Base-by-base conservation (phyloP, 1,284 basidiomycete species). In the Trichosporon sp. region DNA sequence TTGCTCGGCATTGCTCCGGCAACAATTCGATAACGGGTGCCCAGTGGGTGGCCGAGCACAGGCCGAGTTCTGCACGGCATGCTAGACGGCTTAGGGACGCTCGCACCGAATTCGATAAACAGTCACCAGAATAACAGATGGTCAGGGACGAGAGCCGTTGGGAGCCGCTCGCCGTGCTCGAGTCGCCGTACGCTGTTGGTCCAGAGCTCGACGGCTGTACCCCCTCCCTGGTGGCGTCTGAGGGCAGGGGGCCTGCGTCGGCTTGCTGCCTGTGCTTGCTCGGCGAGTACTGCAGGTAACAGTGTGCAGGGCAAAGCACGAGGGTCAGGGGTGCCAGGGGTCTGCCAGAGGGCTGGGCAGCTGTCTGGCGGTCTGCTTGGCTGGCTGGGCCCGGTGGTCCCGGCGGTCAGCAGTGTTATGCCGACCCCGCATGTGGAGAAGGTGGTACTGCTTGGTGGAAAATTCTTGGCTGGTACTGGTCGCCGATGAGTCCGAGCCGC, bases 331-430 rank as follows among this genome's bases (percentile, higher is more conserved):
- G 16, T 26, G 16, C 16, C 14, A 11, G 14, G 32, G 16, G 59
- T 32, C 19, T 4, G 32, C 32, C 31, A 63, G 32, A 63, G 59
- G 59, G 59, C 59, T 63, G 59, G 59, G 32, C 59, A 32, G 31
- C 38, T 40, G 38, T 40, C 38, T 40, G 26, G 26, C 26, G 26
- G 26, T 26, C 26, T 26, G 26, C 26, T 26, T 26, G 26, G 26
- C 26, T 26, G 59, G 32, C 59, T 63, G 59, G 59, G 59, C 59
- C 59, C 59, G 32, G 31, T 32, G 16, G 32, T 63, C 59, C 59
- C 59, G 59, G 59, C 67, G 51, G 35, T 56, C 31, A 48, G 32
- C 68, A 69, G 51, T 56, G 54, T 54, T 51, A 67, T 64, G 43
- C 67, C 48, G 26, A 63, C 59, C 59, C 59, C 59, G 59, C 59